Conservation (phyloP, 768 basidiomycete species). For the Steccherinum ochraceum region DNA sequence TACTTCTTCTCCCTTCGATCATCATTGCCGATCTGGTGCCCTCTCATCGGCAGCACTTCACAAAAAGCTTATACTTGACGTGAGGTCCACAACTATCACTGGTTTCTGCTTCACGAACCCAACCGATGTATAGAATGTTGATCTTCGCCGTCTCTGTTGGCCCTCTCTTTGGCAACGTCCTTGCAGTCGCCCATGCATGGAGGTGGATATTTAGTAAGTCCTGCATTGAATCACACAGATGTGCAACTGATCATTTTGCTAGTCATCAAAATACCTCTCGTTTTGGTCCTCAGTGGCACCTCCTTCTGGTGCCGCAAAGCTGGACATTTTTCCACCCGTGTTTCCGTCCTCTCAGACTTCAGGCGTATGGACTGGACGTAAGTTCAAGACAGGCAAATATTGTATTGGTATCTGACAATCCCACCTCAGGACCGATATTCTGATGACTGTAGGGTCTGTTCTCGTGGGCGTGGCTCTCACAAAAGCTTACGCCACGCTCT, state of each 20-base stretch:
- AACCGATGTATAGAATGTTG: too few species aligned
- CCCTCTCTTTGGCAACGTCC: slow-evolving; percentile 7
- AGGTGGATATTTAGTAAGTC: slow-evolving; percentile 24
- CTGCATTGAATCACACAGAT: not conserved
- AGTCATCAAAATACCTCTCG: slow-evolving; percentile 35
- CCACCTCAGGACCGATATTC: slow-evolving; percentile 24
- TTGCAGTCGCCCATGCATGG: slow-evolving; percentile 22
- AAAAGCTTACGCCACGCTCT: slow-evolving; percentile 34
- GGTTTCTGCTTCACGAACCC: too few species aligned
- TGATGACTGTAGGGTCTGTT: slow-evolving; percentile 25
- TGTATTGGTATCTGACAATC: not conserved
- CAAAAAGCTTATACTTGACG: slow-evolving; percentile 1
- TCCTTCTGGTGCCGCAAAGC: too few species aligned
- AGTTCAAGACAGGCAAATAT: slow-evolving; percentile 14
- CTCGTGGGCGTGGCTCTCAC: slow-evolving; percentile 30
- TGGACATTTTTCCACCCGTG: too few species aligned
- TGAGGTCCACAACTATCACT: too few species aligned
- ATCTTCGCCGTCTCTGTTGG: not conserved
- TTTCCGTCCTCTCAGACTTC: too few species aligned
- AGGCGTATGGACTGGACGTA: slow-evolving; percentile 35
- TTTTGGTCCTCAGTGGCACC: too few species aligned
- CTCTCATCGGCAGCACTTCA: slow-evolving; percentile 2
- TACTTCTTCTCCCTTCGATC: slow-evolving; percentile 2
- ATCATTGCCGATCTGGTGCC: slow-evolving; percentile 10
- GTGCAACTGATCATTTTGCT: not conserved